Base-by-base conservation (phyloP, 257 asterid genomes). In the Solanum sitiens region DNA sequence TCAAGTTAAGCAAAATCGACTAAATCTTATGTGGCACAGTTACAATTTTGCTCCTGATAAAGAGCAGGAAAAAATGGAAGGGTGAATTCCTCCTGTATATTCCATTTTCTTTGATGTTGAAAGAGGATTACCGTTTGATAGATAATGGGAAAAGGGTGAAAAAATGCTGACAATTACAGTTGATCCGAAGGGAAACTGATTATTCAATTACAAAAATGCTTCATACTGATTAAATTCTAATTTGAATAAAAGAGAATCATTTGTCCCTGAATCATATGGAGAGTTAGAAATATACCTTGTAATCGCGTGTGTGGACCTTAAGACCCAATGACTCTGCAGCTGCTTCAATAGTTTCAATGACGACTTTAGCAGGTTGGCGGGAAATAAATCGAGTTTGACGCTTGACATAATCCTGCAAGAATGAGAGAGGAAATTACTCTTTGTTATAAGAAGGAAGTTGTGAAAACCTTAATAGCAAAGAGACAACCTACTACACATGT, bases 381-480 rank as follows among this genome's bases (percentile, higher is more conserved):
- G 99, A 97, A 88, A 97, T 95, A 92, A 97, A 97, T 87, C 98
- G 99, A 89, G 99, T 97, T 93, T 97, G 99, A 87, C 98, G 91
- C 91, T 92, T 93, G 82, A 96, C 93, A 88, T 91, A 91, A 87
- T 97, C 99, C 99, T 97, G 93, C 53, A 87, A 75, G 47, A 84
- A 86, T 35, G 72, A 74, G 27, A 61, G 21, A 80, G 42, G 25
- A 65, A 30, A 79, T 45, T 79, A 30, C 9, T 8, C n/a, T 76
- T 77, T 40, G 25, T 14, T 77, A 77, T 25, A 77, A 44, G 1
- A 77, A 77, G 84, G 63, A 42, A 44, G 63, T 44, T 44, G 61
- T 4, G 13, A 44, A 44, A 47, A 14, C 67, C 4, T 1, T 47
- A 45, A 0, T 47, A 47, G 61, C 42, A 16, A 80, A 76, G 33